Base-by-base conservation (phyloP, 257 asterid species). In the Fraxinus excelsior region DNA sequence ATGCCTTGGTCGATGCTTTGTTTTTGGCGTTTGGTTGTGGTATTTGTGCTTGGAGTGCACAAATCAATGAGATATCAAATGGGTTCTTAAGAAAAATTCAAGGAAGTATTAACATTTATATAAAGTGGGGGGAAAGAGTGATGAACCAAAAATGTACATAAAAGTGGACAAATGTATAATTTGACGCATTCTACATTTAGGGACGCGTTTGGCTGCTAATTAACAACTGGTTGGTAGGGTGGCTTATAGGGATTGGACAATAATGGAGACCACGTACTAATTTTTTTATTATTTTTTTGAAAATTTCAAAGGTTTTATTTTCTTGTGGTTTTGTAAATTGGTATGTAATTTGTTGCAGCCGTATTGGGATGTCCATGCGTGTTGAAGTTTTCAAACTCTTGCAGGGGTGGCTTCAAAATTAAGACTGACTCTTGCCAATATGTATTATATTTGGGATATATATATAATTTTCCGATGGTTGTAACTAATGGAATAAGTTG, bases 1-100 rank as follows among this genome's bases (percentile, higher is more conserved):
- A 86, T 90, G 73, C 29, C 13, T 77, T 80, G 46, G 31, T 81
- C 38, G 75, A 74, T 69, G 58, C 76, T 76, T 56, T 67, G 64
- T 71, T 18, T 34, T 37, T 7, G 10, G 10, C 40, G 7, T 37
- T 37, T 37, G 42, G 42, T 37, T 18, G 70, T 40, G 49, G 42
- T 40, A 11, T 2, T 65, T 62, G 62, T 67, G 74, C 5, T 26
- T 21, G 56, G 56, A 46, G 56, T 13, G 19, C 46, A 38, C 5
- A 74, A 21, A 70, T 5, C 70, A 44, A 40, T 40, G 49, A 40
- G 49, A 40, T 40, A 40, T 40, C 49, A 19, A 53, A 53, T 53
- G 64, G 64, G 25, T 51, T 51, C 62, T 51, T 51, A 19, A 51
- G 62, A 19, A 51, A 44, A 3, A 18, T 19, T 53, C 26, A 53